These are phyloP conservation scores for Linum lewisii DNA, from an alignment of 345 rosid genomes.

Conservation along the genomic window DNA sequence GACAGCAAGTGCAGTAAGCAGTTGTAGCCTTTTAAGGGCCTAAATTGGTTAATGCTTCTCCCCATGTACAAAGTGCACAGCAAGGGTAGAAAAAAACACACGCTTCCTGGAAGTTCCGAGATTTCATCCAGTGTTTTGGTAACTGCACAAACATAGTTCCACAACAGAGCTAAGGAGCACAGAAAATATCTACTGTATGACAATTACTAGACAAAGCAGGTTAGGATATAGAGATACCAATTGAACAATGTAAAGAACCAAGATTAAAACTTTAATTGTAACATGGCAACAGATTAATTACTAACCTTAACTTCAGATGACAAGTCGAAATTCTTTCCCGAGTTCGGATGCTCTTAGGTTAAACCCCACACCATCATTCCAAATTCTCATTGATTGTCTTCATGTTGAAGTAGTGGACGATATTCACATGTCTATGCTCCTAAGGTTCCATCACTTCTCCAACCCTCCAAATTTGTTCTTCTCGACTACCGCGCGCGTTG, in stretches of 20 bases:
- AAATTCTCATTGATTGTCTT: no score
- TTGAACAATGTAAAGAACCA: not conserved
- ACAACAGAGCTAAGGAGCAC: not conserved
- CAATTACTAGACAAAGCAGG: not conserved
- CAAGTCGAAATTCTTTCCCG: conserved; percentile 39
- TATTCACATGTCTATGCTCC: no score
- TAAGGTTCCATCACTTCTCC: no score
- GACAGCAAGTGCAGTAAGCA: no score
- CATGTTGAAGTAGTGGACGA: no score
- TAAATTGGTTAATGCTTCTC: no score
- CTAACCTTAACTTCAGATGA: conserved; percentile 63
- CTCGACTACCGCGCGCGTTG: no score
- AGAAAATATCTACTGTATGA: not conserved
- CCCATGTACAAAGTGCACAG: no score
- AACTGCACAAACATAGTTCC: conserved; percentile 29
- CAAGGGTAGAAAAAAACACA: conserved; percentile 56
- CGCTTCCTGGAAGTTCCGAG: conserved; percentile 62
- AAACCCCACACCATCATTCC: no score
- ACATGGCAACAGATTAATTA: conserved; percentile 1
- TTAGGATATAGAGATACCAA: not conserved
- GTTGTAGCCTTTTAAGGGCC: no score
- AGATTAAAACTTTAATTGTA: not conserved
- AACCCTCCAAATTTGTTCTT: no score
- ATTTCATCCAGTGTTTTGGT: conserved; percentile 85
- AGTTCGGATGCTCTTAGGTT: conserved; percentile 44